Base-by-base conservation (phyloP, 805 yeast genomes). In the Ogataea paradorogensis region DNA sequence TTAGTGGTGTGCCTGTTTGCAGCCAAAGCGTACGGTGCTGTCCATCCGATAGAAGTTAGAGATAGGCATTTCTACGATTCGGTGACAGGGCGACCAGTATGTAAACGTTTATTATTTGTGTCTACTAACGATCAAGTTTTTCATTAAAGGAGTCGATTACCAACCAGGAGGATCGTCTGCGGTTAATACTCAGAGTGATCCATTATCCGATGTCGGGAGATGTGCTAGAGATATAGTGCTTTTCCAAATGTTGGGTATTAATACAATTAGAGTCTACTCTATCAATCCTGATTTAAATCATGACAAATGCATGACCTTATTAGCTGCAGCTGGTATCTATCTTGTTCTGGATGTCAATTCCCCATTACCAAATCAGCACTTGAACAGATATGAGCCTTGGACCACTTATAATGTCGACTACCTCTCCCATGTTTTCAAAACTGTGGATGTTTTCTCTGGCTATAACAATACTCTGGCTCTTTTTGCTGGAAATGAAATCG, bases 121-220 rank as follows among this genome's bases (percentile, higher is more conserved):
- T 21, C 8, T 24, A n/a, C 39, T 20, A 25, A 25, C 26, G 14
- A 14, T 15, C 22, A 36, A 80, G 79, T 90, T 91, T 56, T 81
- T 72, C 52, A 73, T 90, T 26, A 82, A 77, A 61, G 98, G 98
- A 14, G 84, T 91, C 1, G 98, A 91, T 61, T 90, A 90, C 58
- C 97, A 91, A 56, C 97, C 97, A 0, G 97, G 97, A 8, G 98
- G 97, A 0, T 82, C 95, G 0, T 81, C 95, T 0, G 90, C 81
- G 0, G 80, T 80, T 16, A 67, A 67, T n/a, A 62, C 54, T 3
- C 45, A 53, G 6, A 58, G 51, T 8, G 98, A 91, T 57, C 96
- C 96, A 0, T 68, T 91, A 30, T 82, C 95, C 2, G 82, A 87
- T 53, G 72, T 80, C 3, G 64, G 72, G 9, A 55, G 62, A 14